These are phyloP conservation scores for Sporisorium reilianum DNA, from an alignment of 1,284 basidiomycete genomes.

Conservation along the genomic window DNA sequence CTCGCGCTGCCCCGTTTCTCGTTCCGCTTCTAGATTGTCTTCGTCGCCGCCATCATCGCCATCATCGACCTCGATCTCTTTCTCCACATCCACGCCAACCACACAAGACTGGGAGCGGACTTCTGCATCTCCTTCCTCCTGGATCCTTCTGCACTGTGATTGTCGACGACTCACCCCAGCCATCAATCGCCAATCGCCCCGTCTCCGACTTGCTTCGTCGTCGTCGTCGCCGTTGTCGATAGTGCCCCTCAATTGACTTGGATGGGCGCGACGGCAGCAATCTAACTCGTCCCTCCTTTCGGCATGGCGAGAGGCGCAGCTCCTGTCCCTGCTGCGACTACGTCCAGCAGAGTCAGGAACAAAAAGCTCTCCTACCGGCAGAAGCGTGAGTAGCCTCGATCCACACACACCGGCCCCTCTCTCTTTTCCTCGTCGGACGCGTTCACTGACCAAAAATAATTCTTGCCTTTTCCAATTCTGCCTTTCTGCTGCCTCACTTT, in stretches of 20 bases:
- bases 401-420: no score
- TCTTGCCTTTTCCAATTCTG: slow-evolving; percentile 4
- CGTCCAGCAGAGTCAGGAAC: slow-evolving; percentile 64
- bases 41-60: slow-evolving; percentile 9
- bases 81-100: neutral
- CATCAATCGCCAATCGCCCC: slow-evolving; percentile 9
- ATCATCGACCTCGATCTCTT: neutral
- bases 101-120: slow-evolving; percentile 28
- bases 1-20: slow-evolving; percentile 10
- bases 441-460: slow-evolving; percentile 14
- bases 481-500: slow-evolving; percentile 15
- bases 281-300: slow-evolving; percentile 43
- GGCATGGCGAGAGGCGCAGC: slow-evolving; percentile 54
- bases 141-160: neutral
- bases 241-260: slow-evolving; percentile 35
- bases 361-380: slow-evolving; percentile 63
- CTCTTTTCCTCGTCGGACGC: slow-evolving; percentile 6
- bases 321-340: slow-evolving; percentile 52
- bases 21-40: slow-evolving; percentile 4
- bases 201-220: neutral
- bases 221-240: slow-evolving; percentile 25
- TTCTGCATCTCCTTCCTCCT: slow-evolving; percentile 30
- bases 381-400: slow-evolving; percentile 51
- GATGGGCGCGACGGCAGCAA: slow-evolving; percentile 47
- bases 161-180: slow-evolving; percentile 1